Base-by-base conservation (phyloP, 2,329 filamentous ascomycete species). In the Paramyrothecium sp. region DNA sequence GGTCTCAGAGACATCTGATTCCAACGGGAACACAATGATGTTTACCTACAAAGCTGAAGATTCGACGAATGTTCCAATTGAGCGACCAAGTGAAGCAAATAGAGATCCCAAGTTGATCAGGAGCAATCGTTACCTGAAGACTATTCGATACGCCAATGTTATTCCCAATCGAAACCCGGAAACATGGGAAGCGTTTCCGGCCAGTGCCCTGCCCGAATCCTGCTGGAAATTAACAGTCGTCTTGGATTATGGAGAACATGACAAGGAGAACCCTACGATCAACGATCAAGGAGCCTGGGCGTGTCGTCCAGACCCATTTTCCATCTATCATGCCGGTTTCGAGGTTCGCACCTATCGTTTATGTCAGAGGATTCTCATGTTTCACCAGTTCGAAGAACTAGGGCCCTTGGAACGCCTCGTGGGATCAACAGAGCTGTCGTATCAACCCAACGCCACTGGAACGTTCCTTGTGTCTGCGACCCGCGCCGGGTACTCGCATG, bases 301-400 rank as follows among this genome's bases (percentile, higher is more conserved):
- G 8, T 38, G 8, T 10, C 8, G 33, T 10, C 8, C 10, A 10
- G 33, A 38, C 33, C 33, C 33, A 8, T 38, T 38, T 38, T 38
- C 33, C 33, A 38, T 10, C 16, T 38, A 16, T 16, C 8, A 16
- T 10, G 33, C 10, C 33, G 33, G 33, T 10, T 38, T 38, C 33
- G 23, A 57, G 34, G 21, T 53, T 3, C 46, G 55, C 22, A 57
- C 55, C 19, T 57, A 57, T 41, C 55, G 55, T 12, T 22, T 57
- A 16, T 57, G 55, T 20, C 51, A 33, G 3, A 20, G 55, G 7
- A 51, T 57, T 2, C 51, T 57, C 12, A 50, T 54, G 46, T 57
- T 57, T 33, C 51, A 57, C 19, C 55, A 57, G 26, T 54, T 57
- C 20, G 12, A 54, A 38, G 10, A 38, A n/a, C n/a, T n/a, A n/a